Evolutionary conservation across 805 yeast genomes (phyloP).

Genomic region (Jamesozyma rosinii): DNA sequence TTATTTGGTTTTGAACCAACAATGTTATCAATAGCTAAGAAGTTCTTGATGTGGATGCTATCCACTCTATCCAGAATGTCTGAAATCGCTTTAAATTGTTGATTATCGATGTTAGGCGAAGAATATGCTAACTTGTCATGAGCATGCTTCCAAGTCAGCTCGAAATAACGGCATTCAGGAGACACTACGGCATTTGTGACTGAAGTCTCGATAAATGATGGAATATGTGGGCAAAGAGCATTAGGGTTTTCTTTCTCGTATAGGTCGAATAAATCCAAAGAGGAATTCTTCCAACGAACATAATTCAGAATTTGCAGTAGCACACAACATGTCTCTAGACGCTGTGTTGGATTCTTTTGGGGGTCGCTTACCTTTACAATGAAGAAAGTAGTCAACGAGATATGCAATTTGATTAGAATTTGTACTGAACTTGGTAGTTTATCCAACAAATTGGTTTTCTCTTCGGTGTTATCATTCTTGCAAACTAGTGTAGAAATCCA

Average conservation of each 20-base stretch:
- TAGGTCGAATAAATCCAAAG: constrained; percentile 39
- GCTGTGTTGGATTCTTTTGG: constrained; percentile 44
- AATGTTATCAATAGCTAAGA: constrained; percentile 30
- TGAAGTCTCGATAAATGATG: constrained; percentile 79
- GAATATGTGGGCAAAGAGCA: constrained; percentile 44
- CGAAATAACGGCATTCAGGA: constrained; percentile 69
- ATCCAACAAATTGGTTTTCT: constrained; percentile 34
- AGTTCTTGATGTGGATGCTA: constrained; percentile 18
- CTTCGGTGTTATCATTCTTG: constrained; percentile 28
- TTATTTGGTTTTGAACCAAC: constrained; percentile 29
- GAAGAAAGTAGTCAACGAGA: constrained; percentile 55
- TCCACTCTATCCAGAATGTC: constrained; percentile 16
- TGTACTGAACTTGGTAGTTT: constrained; percentile 63
- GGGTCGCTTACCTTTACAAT: constrained; percentile 56
- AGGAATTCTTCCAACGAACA: constrained; percentile 57
- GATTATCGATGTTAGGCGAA: constrained; percentile 8
- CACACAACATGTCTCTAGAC: constrained; percentile 62
- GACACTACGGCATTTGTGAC: constrained; percentile 62
- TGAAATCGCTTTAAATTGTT: constrained; percentile 26
- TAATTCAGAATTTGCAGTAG: constrained; percentile 57
- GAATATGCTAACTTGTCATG: constrained; percentile 24
- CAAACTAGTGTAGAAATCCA: constrained; percentile 54
- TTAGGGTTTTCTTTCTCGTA: constrained; percentile 14
- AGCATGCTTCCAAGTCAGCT: constrained; percentile 60
- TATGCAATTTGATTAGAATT: constrained; percentile 56